Evolutionary conservation across 148 eudicot genomes (phyloP), one percentile per base, ranked within the genome.

Genomic region (Vaccinium myrtillus): DNA sequence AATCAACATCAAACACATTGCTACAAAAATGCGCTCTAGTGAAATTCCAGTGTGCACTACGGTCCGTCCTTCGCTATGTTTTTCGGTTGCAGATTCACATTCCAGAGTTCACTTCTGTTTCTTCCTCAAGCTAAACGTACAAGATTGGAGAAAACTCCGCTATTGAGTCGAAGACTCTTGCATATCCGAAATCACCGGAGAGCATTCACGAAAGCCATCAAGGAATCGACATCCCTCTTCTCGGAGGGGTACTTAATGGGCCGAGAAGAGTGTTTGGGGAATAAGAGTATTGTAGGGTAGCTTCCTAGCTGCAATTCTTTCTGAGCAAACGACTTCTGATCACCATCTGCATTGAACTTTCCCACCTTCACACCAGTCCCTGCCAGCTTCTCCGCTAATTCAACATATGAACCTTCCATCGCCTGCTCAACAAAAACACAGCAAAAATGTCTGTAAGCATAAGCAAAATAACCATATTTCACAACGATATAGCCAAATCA

Each of bases 381-480:
- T 2, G 36, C 85, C 50, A 83, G 43, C 79, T 74, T 83, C 55
- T 75, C 85, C 2, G 80, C 85, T 55, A 83, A 56, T 19, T 55
- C 80, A 54, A 74, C 39, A 43, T 83, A 83, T n/a, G 85, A 83
- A 56, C 23, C 79, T 32, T 83, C 85, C 85, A 83, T 83, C 5
- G 85, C 85, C 84, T 74, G 53, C 39, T 0, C 32, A 78, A 78
- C n/a, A 27, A 15, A 16, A 54, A 39, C 0, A 15, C 5, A 14
- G 54, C 1, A 77, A 39, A 55, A 30, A 15, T 23, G 23, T 21
- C 21, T 94, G 86, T 69, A 51, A 97, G 98, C 75, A 96, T 96
- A 51, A 89, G 92, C 49, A 95, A 91, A 59, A 95, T 92, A 82
- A 95, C 91, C 89, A 89, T 61, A 69, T 27, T 69, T 27, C 43